A percentile compares a stretch with the other conserved stretches of the same genome.
phyloP scores from a whole-genome alignment of 164 flowering plant species.

The Umbilicus rupestris region DNA sequence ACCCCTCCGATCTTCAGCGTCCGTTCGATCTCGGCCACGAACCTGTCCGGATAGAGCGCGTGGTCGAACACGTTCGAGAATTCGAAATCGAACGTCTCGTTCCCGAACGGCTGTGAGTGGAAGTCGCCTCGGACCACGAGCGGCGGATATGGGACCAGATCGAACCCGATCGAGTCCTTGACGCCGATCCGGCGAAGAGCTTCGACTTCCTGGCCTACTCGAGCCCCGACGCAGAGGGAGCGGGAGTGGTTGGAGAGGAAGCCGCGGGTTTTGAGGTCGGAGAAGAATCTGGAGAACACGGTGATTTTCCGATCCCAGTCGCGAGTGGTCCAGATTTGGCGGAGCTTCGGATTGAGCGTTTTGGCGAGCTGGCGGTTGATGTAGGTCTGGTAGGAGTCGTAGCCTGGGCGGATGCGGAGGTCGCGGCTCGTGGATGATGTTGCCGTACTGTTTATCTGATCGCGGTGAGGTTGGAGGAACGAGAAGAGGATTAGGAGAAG shows the following conservation, averaged over 20 bases:
- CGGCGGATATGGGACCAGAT: slow-evolving; percentile 81
- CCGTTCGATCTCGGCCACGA: slow-evolving; percentile 80
- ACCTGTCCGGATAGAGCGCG: slow-evolving; percentile 60
- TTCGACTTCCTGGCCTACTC: slow-evolving; percentile 81
- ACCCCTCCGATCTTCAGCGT: slow-evolving; percentile 71
- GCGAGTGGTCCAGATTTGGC: slow-evolving; percentile 62
- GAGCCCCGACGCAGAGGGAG: slow-evolving; percentile 69
- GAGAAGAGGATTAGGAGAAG: slow-evolving; percentile 23
- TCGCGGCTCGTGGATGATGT: slow-evolving; percentile 7
- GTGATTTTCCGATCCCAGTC: slow-evolving; percentile 76
- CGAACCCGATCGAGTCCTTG: slow-evolving; percentile 60
- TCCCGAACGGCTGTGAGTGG: slow-evolving; percentile 62
- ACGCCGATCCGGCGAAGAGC: slow-evolving; percentile 62
- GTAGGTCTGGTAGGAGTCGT: slow-evolving; percentile 55
- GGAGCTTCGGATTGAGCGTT: slow-evolving; percentile 69
- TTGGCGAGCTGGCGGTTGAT: slow-evolving; percentile 64
- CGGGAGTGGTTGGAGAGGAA: slow-evolving; percentile 44
- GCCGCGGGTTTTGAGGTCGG: slow-evolving; percentile 19
- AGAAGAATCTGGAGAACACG: slow-evolving; percentile 57
- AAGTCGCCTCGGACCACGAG: slow-evolving; percentile 68
- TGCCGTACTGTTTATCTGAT: no score
- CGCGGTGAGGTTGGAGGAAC: slow-evolving; percentile 9
- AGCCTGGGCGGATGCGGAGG: slow-evolving; percentile 64
- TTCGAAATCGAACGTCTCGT: slow-evolving; percentile 70
- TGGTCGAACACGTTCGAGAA: slow-evolving; percentile 94